phyloP scores from a whole-genome alignment of 2,329 filamentous ascomycete species.

The Apiospora pterosperma region DNA sequence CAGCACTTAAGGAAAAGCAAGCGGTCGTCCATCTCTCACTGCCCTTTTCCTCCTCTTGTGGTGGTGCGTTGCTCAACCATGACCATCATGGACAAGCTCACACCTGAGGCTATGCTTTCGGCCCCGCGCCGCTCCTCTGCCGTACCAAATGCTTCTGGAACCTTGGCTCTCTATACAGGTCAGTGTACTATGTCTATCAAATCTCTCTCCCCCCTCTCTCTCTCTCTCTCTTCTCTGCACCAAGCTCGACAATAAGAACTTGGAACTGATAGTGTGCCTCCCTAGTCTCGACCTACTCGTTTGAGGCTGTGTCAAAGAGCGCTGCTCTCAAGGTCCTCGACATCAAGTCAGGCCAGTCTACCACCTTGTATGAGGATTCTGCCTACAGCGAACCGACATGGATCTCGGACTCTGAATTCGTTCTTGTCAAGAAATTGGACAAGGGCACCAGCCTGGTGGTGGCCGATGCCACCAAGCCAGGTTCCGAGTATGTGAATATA shows the following conservation, averaged over 20 bases:
- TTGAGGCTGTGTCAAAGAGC: conserved; percentile 67
- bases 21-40: not conserved
- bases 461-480: conserved; percentile 31
- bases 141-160: conserved; percentile 65
- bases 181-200: conserved; percentile 15
- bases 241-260: not conserved
- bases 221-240: too few species aligned
- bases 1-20: not conserved
- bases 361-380: conserved; percentile 59
- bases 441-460: conserved; percentile 47
- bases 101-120: conserved; percentile 72
- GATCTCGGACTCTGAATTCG: conserved; percentile 64
- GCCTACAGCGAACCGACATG: conserved; percentile 69
- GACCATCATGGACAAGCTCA: conserved; percentile 73
- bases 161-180: conserved; percentile 62
- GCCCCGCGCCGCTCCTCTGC: conserved; percentile 70
- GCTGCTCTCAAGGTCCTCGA: conserved; percentile 70
- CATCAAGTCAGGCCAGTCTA: conserved; percentile 62
- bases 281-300: conserved; percentile 72
- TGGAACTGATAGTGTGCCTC: not conserved
- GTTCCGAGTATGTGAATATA: conserved; percentile 33
- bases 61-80: conserved; percentile 40
- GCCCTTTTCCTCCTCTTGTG: not conserved
- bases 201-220: not conserved
- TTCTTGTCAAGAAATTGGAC: conserved; percentile 49